These are phyloP conservation scores for Cutaneotrichosporon sp. DNA, from an alignment of 1,284 basidiomycete genomes.

Conservation along the genomic window DNA sequence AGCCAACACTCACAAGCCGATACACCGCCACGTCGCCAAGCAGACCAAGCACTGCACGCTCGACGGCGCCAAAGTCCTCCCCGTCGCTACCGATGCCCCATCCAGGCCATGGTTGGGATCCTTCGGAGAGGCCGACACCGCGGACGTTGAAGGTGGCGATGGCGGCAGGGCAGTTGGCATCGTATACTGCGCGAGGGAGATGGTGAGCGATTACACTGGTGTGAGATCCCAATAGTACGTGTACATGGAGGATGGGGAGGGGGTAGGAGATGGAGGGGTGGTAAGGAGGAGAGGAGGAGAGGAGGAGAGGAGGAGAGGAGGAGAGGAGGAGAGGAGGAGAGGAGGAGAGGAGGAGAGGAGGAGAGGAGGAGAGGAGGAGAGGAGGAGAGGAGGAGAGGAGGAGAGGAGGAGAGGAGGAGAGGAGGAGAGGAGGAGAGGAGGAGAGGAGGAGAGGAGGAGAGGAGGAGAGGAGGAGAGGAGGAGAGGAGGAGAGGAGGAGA, in stretches of 20 bases:
- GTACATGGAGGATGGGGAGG: neutral
- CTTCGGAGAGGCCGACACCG: slow-evolving; percentile 39
- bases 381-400: neutral
- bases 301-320: too few species aligned
- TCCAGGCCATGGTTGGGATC: slow-evolving; percentile 32
- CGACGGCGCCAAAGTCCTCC: slow-evolving; percentile 40
- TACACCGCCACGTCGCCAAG: slow-evolving; percentile 27
- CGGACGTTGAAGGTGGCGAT: slow-evolving; percentile 44
- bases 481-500: too few species aligned
- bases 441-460: too few species aligned
- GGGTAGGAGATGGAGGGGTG: too few species aligned
- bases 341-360: neutral
- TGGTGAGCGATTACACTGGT: slow-evolving; percentile 36
- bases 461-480: too few species aligned
- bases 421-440: neutral
- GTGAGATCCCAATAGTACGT: slow-evolving; percentile 3
- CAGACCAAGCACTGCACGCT: slow-evolving; percentile 25
- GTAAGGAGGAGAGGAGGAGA: too few species aligned
- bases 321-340: neutral
- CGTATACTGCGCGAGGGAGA: slow-evolving; percentile 25
- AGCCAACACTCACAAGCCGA: slow-evolving; percentile 7
- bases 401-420: neutral
- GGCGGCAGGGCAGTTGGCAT: slow-evolving; percentile 22
- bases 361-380: neutral
- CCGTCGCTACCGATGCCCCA: slow-evolving; percentile 31